Evolutionary conservation across 176 grass and related monocot genomes (phyloP).

Genomic region (Raddia distichophylla): DNA sequence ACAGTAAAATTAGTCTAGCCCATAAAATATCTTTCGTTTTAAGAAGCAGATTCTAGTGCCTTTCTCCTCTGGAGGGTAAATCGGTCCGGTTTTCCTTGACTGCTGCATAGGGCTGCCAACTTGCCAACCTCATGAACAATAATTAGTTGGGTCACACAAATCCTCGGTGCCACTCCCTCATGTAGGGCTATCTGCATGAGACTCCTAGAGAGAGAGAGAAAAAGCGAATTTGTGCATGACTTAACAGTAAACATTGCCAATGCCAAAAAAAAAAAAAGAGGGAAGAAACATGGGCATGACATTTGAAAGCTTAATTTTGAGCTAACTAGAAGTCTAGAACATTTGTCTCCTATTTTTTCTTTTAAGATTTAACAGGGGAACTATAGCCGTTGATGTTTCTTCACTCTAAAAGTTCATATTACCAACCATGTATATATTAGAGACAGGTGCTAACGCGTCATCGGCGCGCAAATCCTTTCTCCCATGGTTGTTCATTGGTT

Average conservation of each 20-base stretch:
- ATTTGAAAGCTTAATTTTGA: background rate
- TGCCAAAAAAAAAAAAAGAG: background rate
- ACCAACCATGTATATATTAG: too few relatives aligned
- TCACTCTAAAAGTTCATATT: background rate
- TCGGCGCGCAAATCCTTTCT: too few relatives aligned
- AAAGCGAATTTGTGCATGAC: slow-evolving; percentile 9
- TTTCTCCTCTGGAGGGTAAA: background rate
- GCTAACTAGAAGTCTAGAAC: background rate
- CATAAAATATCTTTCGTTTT: too few relatives aligned
- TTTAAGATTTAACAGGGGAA: background rate
- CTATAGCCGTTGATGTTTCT: background rate
- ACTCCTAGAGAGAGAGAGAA: background rate
- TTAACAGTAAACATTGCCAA: background rate
- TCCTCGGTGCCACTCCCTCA: background rate
- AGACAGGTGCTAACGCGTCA: too few relatives aligned
- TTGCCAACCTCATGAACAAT: slow-evolving; percentile 37
- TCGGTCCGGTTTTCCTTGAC: background rate
- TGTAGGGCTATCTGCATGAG: slow-evolving; percentile 21
- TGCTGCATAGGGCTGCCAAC: slow-evolving; percentile 9
- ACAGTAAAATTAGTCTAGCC: too few relatives aligned
- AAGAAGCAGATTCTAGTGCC: background rate
- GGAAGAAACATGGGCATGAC: background rate
- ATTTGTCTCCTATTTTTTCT: background rate
- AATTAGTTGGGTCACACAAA: slow-evolving; percentile 52
- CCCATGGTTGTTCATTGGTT: too few relatives aligned